These are phyloP conservation scores for Yamadazyma akitaensis DNA, from an alignment of 805 yeast genomes.

Conservation along the genomic window DNA sequence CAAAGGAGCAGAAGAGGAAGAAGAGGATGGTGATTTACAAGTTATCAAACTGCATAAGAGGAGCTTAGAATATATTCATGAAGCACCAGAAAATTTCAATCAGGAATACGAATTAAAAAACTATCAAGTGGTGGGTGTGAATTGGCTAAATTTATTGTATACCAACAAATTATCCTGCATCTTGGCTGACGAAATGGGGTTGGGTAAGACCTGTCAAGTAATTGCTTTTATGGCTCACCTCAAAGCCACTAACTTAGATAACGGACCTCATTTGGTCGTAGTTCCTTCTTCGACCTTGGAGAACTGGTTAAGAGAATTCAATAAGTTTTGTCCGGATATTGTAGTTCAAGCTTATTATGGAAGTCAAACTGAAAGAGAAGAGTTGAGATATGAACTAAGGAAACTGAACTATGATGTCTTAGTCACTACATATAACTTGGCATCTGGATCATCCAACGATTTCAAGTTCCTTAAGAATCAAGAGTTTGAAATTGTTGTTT, in stretches of 20 bases:
- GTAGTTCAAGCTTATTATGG: constrained; percentile 94
- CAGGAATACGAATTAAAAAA: constrained; percentile 67
- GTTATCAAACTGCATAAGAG: constrained; percentile 25
- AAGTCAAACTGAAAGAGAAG: constrained; percentile 76
- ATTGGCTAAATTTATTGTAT: constrained; percentile 85
- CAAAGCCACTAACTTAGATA: constrained; percentile 52
- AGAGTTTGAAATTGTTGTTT: constrained; percentile 82
- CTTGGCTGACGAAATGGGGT: constrained; percentile 97
- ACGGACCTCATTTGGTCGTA: constrained; percentile 87
- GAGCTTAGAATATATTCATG: constrained; percentile 49
- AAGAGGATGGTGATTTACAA: constrained; percentile 38
- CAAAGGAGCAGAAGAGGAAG: constrained; percentile 20
- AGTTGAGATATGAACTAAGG: constrained; percentile 66
- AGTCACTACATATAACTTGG: constrained; percentile 91
- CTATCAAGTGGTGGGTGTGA: constrained; percentile 95
- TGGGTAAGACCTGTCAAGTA: constrained; percentile 96
- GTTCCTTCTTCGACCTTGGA: constrained; percentile 97
- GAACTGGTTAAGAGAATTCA: constrained; percentile 95
- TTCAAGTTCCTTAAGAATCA: constrained; percentile 70
- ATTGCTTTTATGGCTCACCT: constrained; percentile 86
- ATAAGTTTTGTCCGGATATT: constrained; percentile 78
- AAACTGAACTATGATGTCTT: constrained; percentile 74
- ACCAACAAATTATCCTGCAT: constrained; percentile 82
- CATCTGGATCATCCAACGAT: constrained; percentile 83
- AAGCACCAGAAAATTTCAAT: constrained; percentile 68